Percentiles rank a stretch among this genome's conserved stretches.
Conservation (phyloP, 164 flowering plant species). For the Dillenia turbinata region DNA sequence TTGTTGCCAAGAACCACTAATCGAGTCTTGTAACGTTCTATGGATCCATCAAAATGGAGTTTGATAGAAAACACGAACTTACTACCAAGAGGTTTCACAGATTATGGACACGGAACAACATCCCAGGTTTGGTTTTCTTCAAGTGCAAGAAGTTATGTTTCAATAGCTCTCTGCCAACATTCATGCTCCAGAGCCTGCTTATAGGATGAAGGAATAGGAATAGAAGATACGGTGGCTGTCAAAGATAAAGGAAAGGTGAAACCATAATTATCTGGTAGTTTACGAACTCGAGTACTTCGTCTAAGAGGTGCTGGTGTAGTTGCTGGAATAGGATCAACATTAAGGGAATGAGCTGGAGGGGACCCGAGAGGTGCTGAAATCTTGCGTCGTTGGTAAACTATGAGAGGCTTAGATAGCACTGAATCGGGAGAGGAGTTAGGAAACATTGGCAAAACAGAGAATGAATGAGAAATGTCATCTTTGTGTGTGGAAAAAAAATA, state of each 20-base stretch:
- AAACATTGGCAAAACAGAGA: too few relatives aligned
- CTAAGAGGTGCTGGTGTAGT: too few relatives aligned
- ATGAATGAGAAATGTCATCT: not conserved
- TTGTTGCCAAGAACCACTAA: not conserved
- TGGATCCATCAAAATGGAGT: too few relatives aligned
- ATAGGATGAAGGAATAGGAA: not conserved
- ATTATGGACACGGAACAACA: not conserved
- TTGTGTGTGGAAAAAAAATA: not conserved
- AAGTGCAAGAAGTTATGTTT: not conserved
- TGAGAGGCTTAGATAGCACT: too few relatives aligned
- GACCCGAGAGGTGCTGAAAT: too few relatives aligned
- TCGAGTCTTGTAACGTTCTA: not conserved
- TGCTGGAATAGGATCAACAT: too few relatives aligned
- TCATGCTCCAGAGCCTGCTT: not conserved
- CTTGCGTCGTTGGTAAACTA: too few relatives aligned
- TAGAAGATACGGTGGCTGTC: not conserved
- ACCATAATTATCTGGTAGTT: not conserved
- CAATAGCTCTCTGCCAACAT: constrained; percentile 4
- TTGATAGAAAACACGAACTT: not conserved
- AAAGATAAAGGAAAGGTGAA: not conserved
- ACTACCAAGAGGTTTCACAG: not conserved
- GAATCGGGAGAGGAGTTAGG: too few relatives aligned
- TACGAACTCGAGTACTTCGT: too few relatives aligned
- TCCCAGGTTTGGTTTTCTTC: too few relatives aligned
- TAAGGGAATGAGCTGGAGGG: too few relatives aligned